Percentiles rank a stretch among this genome's conserved stretches.
These are phyloP conservation scores for Penicillium sp. DNA, from an alignment of 2,329 filamentous ascomycete genomes.

Conservation along the genomic window DNA sequence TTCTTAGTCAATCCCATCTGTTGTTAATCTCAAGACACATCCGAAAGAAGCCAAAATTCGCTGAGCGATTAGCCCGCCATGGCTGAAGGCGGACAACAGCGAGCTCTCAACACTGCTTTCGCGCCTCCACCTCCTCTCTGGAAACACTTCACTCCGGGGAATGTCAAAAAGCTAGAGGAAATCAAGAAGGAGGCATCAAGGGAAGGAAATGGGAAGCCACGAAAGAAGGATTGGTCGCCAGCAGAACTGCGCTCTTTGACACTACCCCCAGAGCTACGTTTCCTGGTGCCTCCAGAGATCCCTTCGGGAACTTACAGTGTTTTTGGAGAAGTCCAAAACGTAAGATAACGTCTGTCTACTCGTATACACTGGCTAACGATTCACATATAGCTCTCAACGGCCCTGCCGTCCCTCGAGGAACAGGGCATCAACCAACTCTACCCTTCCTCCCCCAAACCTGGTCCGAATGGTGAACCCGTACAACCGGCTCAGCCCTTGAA, in stretches of 20 bases:
- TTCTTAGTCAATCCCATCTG: too few species aligned
- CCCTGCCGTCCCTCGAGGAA: slow-evolving; percentile 70
- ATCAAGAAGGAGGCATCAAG: slow-evolving; percentile 49
- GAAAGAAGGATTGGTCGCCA: slow-evolving; percentile 40
- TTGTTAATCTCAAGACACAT: background rate
- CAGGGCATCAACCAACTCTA: slow-evolving; percentile 75
- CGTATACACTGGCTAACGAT: background rate
- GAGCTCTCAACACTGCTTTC: slow-evolving; percentile 66
- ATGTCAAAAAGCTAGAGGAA: slow-evolving; percentile 64
- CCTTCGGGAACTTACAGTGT: slow-evolving; percentile 75
- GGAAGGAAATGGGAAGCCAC: slow-evolving; percentile 32
- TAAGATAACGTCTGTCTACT: slow-evolving; percentile 34
- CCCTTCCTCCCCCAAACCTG: slow-evolving; percentile 54
- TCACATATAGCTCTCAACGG: slow-evolving; percentile 55
- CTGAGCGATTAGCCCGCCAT: slow-evolving; percentile 48
- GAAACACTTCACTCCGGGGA: slow-evolving; percentile 81
- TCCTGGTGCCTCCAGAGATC: slow-evolving; percentile 79
- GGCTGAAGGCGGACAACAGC: slow-evolving; percentile 61
- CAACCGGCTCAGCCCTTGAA: slow-evolving; percentile 49
- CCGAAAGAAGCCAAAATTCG: background rate
- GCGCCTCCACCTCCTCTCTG: slow-evolving; percentile 90
- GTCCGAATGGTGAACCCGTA: slow-evolving; percentile 58
- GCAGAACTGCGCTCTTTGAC: slow-evolving; percentile 45
- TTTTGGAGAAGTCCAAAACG: slow-evolving; percentile 72
- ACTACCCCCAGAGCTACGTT: slow-evolving; percentile 73